These are phyloP conservation scores for Casuarina glauca DNA, from an alignment of 306 rosid genomes.

Conservation along the genomic window DNA sequence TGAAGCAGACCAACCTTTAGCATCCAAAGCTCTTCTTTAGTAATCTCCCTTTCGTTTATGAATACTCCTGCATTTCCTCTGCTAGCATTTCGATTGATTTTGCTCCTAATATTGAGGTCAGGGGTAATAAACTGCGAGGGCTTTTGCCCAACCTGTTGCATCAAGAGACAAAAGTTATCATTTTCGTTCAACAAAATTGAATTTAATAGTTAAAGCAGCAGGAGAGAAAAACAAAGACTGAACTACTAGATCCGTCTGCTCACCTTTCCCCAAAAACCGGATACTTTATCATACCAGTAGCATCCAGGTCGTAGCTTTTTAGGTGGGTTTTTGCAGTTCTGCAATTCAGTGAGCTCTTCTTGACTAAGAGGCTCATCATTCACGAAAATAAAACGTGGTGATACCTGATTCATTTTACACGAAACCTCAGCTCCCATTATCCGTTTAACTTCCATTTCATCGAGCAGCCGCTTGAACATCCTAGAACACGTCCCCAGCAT, in stretches of 20 bases:
- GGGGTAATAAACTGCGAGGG: constrained; percentile 71
- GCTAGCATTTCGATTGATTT: constrained; percentile 47
- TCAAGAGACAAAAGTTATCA: constrained; percentile 27
- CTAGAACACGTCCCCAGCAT: constrained; percentile 53
- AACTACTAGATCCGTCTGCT: constrained; percentile 18
- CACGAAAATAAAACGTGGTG: constrained; percentile 46
- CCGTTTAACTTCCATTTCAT: constrained; percentile 38
- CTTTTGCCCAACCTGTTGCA: constrained; percentile 56
- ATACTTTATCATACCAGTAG: constrained; percentile 79
- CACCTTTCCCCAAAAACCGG: constrained; percentile 93
- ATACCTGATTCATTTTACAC: constrained; percentile 58
- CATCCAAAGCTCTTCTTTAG: constrained; percentile 52
- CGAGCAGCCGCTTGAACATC: constrained; percentile 57
- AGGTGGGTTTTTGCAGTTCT: constrained; percentile 57
- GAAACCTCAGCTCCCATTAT: constrained; percentile 46
- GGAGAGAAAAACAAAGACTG: neutral
- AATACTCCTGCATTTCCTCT: constrained; percentile 61
- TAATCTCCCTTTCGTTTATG: constrained; percentile 61
- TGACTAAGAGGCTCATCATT: constrained; percentile 48
- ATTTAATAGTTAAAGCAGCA: neutral
- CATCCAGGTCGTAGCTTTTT: constrained; percentile 62
- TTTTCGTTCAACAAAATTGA: constrained; percentile 17
- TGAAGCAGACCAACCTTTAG: constrained; percentile 47
- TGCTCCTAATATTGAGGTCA: constrained; percentile 53
- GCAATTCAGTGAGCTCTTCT: constrained; percentile 45